Base-by-base conservation (phyloP, 176 grass and related monocot genomes). In the Stipa capillata region DNA sequence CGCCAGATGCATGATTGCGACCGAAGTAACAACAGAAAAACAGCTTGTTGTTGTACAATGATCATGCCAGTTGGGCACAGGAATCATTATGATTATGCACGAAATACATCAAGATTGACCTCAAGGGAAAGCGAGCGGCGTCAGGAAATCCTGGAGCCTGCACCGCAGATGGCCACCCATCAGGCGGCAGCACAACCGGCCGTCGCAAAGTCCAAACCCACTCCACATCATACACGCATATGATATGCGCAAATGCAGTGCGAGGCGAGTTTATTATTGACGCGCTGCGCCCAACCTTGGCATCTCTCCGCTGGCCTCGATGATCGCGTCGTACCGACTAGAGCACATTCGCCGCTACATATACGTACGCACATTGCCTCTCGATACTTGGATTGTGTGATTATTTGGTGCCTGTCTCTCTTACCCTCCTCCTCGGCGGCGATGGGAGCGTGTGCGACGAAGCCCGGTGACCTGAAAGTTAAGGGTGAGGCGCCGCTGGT, bases 381-480 rank as follows among this genome's bases (percentile, higher is more conserved):
- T 6, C 14, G 39, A 11, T 24, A n/a, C 51, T 17, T 21, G 48
- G 18, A 18, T 6, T 1, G 23, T 4, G 16, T 25, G 20, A 36
- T 27, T 74, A 2, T 56, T 7, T 34, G 40, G 10, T 66, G 51
- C 12, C 39, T 28, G 7, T 27, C 28, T 64, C 40, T 7, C 17
- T 4, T 4, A 3, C 27, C 33, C 9, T 54, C 33, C 39, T 4
- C 29, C 13, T 16, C 21, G 5, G 77, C 25, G n/a, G 45, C 48
- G 16, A 90, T 90, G 88, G 88, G 88, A 28, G 84, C 80, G 37
- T 90, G 88, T 34, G 89, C 89, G 55, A 91, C 84, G 2, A 91
- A 76, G 76, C 72, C 89, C 29, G 80, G 63, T 5, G 80, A 87
- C 16, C 80, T 90, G 3, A 87, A 86, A 70, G 70, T 69, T 24